Percentiles rank a stretch among this genome's conserved stretches.
phyloP scores from a whole-genome alignment of 148 eudicot species.

The Drosera capensis region DNA sequence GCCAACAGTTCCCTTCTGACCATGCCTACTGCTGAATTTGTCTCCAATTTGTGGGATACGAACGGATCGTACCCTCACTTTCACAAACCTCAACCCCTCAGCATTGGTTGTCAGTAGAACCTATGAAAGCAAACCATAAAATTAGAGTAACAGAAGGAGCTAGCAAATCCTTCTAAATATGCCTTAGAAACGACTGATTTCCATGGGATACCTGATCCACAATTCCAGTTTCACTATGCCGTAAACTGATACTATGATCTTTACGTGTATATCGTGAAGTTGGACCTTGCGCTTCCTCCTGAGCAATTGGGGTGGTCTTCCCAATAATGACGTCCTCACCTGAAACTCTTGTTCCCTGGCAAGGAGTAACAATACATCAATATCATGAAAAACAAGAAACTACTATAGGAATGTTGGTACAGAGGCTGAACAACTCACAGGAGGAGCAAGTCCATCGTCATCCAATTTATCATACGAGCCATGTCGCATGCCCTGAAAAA shows the following conservation, averaged over 20 bases:
- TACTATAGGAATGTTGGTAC: not conserved
- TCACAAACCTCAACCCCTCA: slow-evolving; percentile 89
- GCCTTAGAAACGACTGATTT: not conserved
- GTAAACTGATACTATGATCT: slow-evolving; percentile 91
- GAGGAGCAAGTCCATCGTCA: slow-evolving; percentile 98
- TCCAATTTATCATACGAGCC: slow-evolving; percentile 97
- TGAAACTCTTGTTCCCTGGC: slow-evolving; percentile 77
- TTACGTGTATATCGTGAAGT: slow-evolving; percentile 65
- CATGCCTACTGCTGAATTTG: slow-evolving; percentile 93
- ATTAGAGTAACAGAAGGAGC: not conserved
- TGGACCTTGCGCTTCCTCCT: slow-evolving; percentile 73
- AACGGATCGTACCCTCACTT: slow-evolving; percentile 92
- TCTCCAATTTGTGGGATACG: slow-evolving; percentile 97
- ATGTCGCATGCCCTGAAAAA: slow-evolving; percentile 81
- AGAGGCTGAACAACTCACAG: slow-evolving; percentile 33
- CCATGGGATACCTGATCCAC: slow-evolving; percentile 63
- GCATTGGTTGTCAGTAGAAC: slow-evolving; percentile 86
- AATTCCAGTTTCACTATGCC: slow-evolving; percentile 91
- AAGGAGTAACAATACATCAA: slow-evolving; percentile 3
- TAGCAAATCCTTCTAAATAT: not conserved
- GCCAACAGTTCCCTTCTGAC: slow-evolving; percentile 95
- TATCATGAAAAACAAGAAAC: too few species aligned
- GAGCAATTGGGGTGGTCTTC: slow-evolving; percentile 82
- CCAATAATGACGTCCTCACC: slow-evolving; percentile 99
- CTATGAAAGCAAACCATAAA: slow-evolving; percentile 18